A percentile compares a stretch with the other conserved stretches of the same genome.
phyloP scores from a whole-genome alignment of 1,284 basidiomycete species.

The Austroboletus niveus region DNA sequence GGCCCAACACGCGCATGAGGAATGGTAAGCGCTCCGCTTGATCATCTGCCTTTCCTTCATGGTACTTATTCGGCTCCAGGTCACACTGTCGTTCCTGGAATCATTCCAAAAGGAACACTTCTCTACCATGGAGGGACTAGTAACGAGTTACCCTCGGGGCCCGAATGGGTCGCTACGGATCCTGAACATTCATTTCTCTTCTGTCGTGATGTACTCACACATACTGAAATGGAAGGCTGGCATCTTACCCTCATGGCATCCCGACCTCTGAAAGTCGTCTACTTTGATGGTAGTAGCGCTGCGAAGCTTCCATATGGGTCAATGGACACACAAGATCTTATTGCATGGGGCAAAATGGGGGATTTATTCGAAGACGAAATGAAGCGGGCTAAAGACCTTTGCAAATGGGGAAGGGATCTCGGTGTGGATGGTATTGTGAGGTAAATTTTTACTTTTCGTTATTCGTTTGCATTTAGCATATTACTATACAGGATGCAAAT shows the following conservation, averaged over 20 bases:
- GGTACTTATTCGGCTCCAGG: conserved; percentile 27
- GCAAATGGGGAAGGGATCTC: conserved; percentile 35
- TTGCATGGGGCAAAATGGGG: conserved; percentile 34
- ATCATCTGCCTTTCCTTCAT: no score
- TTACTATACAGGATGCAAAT: conserved; percentile 42
- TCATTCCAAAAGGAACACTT: conserved; percentile 39
- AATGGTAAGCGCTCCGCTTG: conserved; percentile 35
- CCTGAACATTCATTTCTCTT: conserved; percentile 44
- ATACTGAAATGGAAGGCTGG: conserved; percentile 31
- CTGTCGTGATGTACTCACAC: conserved; percentile 19
- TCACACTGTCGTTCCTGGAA: conserved; percentile 44
- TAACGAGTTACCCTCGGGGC: conserved; percentile 28
- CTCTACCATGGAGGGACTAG: conserved; percentile 39
- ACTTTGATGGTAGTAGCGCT: conserved; percentile 47
- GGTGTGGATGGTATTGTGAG: conserved; percentile 40
- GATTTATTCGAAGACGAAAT: conserved; percentile 21
- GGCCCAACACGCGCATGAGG: conserved; percentile 49
- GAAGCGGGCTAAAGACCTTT: conserved; percentile 33
- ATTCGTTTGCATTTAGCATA: neutral
- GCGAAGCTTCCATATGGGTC: conserved; percentile 38
- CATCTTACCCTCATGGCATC: conserved; percentile 37
- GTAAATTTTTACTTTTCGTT: conserved; percentile 14
- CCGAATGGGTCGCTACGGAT: conserved; percentile 44
- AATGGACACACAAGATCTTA: conserved; percentile 44
- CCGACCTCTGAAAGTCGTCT: conserved; percentile 39